Conservation (phyloP, 805 yeast genomes). For the Ogataea pignaliae region DNA sequence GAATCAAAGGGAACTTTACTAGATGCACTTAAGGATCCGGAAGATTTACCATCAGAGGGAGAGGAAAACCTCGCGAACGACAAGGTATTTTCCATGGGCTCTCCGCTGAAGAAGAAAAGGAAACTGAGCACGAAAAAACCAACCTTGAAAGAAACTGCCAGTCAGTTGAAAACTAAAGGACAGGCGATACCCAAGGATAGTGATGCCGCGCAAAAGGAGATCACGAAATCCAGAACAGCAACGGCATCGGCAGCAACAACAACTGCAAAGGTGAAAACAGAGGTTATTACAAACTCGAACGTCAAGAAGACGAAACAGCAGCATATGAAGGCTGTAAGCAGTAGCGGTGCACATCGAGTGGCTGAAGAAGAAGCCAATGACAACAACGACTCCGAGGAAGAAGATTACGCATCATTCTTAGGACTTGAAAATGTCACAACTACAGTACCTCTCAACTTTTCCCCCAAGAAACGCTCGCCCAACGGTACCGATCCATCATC, state of each 20-base stretch:
- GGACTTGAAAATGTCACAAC: not conserved
- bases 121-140: not conserved
- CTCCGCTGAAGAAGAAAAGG: not conserved
- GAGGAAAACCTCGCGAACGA: conserved; percentile 5
- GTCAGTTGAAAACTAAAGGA: not conserved
- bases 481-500: not conserved
- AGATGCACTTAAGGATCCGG: conserved; percentile 8
- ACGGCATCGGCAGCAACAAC: not conserved
- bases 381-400: not conserved
- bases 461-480: not conserved
- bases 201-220: not conserved
- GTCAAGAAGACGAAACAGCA: not conserved
- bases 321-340: not conserved
- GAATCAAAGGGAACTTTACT: not conserved
- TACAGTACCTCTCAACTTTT: conserved; percentile 2
- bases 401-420: not conserved
- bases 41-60: not conserved
- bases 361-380: not conserved
- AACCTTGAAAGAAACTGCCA: too few species aligned
- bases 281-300: not conserved
- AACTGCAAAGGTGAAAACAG: too few species aligned
- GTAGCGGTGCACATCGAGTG: not conserved
- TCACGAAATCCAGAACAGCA: not conserved
- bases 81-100: conserved; percentile 10
- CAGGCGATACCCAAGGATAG: not conserved